Evolutionary conservation across 352 stramenopile genomes (phyloP), one percentile per base, ranked within the genome.

Genomic region (Phytopythium chamaehyphon): DNA sequence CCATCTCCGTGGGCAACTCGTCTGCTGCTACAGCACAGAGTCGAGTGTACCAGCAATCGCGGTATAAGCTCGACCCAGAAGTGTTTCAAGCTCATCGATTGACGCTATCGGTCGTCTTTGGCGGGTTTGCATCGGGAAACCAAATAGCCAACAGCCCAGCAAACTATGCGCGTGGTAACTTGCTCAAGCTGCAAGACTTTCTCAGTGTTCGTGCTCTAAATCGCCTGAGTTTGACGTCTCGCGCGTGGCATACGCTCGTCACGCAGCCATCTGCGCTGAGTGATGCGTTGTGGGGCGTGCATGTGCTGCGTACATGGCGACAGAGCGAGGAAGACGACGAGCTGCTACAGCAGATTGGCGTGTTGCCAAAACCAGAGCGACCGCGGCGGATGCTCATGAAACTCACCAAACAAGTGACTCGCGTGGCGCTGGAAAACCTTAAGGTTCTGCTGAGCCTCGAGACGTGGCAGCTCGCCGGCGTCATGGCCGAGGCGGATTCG

Each of bases 391-490:
- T 82, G 59, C 53, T 86, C 48, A 69, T 73, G 54, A 66, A 76
- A 48, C 59, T 86, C 12, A 85, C 72, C 1, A 64, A 67, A 2
- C 72, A 84, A 46, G 43, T 83, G 1, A 64, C 57, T 16, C 71
- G 71, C 12, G 37, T 73, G 6, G 63, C 67, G 31, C 44, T 83
- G 9, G 73, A 86, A 5, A 79, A 77, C 43, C 71, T 80, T 60
- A 86, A 86, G 40, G 55, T 70, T 28, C 49, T 88, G 11, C 40
- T 76, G 2, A 67, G 55, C 10, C 11, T 55, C 1, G 76, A 88
- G 18, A 78, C 51, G 40, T 88, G 76, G 76, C 73, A 83, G 40
- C 31, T 88, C 51, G 76, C 76, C 1, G 54, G 57, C 9, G 52
- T 70, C 14, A 68, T 76, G 66, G 47, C 39, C 1, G 35, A 42